Evolutionary conservation across 23 red algal species (phyloP), one percentile per base, ranked within the genome.

Genomic region (Chondrus crispus): DNA sequence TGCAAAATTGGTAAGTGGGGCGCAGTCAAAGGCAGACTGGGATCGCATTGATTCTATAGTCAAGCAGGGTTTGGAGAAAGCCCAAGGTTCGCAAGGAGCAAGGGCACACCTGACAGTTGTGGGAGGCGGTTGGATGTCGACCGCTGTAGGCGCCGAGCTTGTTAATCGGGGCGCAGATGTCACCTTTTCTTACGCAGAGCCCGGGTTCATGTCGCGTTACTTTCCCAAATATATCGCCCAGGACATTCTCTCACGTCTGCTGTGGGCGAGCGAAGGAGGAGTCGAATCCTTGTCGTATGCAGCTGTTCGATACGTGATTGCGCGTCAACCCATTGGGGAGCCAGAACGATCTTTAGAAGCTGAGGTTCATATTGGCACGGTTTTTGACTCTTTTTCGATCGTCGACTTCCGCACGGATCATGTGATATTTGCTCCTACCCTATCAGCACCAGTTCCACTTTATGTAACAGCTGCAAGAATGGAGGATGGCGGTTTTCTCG

Each of bases 81-180:
- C 37, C 30, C 46, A 18, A 4, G 4, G 41, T 2, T 3, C 13
- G 26, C 68, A 45, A 7, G 53, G 63, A 8, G 18, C 69, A 42
- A 49, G 87, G 33, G 72, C 71, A 52, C 87, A 90, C 46, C 48
- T 90, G 13, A 90, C 87, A 16, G 72, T 90, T 3, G 70, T 90
- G 11, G 87, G 87, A 10, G 87, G 87, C 48, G 87, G 87, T 50
- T 90, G 87, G 87, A 90, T 90, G 87, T 90, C 87, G 11, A 53
- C 87, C 2, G 73, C 73, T 46, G 87, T 90, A 62, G 87, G 87
- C 45, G 54, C 71, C 29, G 46, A n/a, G 12, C 52, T 90, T 39
- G 72, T 90, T 40, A 42, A 80, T 57, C 87, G 73, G 11, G 87
- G 87, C 6, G 87, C 87, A 4, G 60, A 90, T 51, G 87, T 90